Base-by-base conservation (phyloP, 1,284 basidiomycete genomes). In the Clitocybe nebularis region DNA sequence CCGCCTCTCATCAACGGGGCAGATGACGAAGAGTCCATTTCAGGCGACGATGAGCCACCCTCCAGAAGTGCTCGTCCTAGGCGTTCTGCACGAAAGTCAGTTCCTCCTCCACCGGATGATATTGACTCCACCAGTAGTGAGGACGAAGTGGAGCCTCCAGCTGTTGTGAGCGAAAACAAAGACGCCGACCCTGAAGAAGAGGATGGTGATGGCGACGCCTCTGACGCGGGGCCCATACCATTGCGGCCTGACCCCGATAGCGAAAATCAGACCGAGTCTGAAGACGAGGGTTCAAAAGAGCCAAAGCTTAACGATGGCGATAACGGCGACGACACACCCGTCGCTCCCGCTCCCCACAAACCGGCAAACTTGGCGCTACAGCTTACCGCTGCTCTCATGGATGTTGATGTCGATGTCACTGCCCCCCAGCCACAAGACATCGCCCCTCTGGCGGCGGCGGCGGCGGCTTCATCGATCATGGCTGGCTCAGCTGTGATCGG, bases 381-480 rank as follows among this genome's bases (percentile, higher is more conserved):
- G 13, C n/a, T 32, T 7, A 43, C 39, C 5, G 37, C 45, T 13
- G 39, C 49, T 7, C 46, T 41, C n/a, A 63, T 64, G 39, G 53
- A 51, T 11, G 43, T 55, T 53, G 61, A 64, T 20, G 56, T 67
- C 23, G 71, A 76, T 49, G 56, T 61, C 4, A 64, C 67, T 7
- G 57, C 58, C 1, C 66, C 68, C 14, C 57, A 63, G 8, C 49
- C 63, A 0, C 59, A 66, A n/a, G 59, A 64, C n/a, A 59, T 68
- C 16, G 63, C 66, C 0, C 68, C 72, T 21, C 63, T 70, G 35
- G 61, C 62, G 21, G 62, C 64, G 6, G 67, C 68, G 0, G 67
- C 68, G 0, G 71, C 71, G 0, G 65, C 68, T 9, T 70, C 69
- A 5, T 75, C 73, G 6, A 76, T 77, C 42, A 75, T 75, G 69